Base-by-base conservation (phyloP, 1,284 basidiomycete genomes). In the Fistulina hepatica region DNA sequence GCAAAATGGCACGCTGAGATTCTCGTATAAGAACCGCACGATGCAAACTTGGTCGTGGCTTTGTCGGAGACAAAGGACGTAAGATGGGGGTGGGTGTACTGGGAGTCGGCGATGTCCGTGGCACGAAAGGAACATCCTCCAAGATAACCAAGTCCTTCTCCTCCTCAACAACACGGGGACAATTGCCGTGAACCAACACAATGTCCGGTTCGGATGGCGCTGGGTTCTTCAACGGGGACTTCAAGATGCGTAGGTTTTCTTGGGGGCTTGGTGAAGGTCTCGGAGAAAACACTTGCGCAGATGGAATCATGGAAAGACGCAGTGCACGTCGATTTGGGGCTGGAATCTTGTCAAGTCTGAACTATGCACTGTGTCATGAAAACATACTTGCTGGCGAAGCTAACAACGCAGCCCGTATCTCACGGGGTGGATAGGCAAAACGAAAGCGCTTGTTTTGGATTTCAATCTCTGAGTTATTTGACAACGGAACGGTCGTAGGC, bases 341-440 rank as follows among this genome's bases (percentile, higher is more conserved):
- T 61, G 38, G 41, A 41, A 12, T 31, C 40, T 30, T 21, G 9
- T 21, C 16, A 33, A 40, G 6, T 13, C 21, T 22, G 8, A 34
- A 20, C 28, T 6, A 20, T 15, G 34, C 15, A 10, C 8, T 33
- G 12, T 35, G 43, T n/a, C 36, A 15, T 12, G 9, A 16, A 12
- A 43, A 59, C 66, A 33, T 45, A 67, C 67, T 58, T 33, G 60
- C 50, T 24, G 74, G 76, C 9, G 72, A 70, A 17, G 69, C 61
- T 15, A 72, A 56, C 10, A 81, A 55, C 2, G 64, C 59, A 5
- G 68, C 60, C 23, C 79, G 70, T n/a, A 79, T 58, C 37, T 80
- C 73, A 50, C 81, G 81, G 3, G 81, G 78, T 3, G 80, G 81
- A 49, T 82, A 82, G 5, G 65, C 64, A 52, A 83, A 82, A 13